Evolutionary conservation across 73 alveolate species (phyloP).

Genomic region (Tetrahymena borealis): DNA sequence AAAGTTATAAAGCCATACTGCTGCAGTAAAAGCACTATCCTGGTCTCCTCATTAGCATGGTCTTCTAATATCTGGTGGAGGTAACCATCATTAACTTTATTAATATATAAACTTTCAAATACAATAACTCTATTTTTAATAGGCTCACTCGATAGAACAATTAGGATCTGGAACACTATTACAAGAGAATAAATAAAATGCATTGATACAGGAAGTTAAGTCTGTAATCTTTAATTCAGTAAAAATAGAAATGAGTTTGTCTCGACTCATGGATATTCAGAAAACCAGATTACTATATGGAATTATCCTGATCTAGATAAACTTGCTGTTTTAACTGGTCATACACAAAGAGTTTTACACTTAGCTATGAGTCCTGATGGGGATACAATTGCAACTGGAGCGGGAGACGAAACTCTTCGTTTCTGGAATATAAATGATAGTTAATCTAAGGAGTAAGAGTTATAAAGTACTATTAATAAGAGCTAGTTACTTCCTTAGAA

Average conservation of each 20-base stretch:
- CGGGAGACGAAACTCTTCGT: conserved; percentile 99
- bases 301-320: conserved; percentile 82
- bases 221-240: conserved; percentile 85
- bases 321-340: conserved; percentile 93
- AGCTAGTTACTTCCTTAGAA: neutral
- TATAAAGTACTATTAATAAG: neutral
- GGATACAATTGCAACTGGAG: conserved; percentile 95
- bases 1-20: conserved; percentile 63
- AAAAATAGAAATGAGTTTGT: conserved; percentile 86
- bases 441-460: neutral
- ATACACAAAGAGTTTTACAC: conserved; percentile 94
- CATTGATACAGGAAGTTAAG: conserved; percentile 90
- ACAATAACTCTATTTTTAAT: no score
- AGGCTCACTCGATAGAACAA: conserved; percentile 84
- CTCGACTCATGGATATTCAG: conserved; percentile 91
- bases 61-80: conserved; percentile 92
- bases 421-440: conserved; percentile 88
- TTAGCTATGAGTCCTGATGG: conserved; percentile 98
- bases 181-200: conserved; percentile 59
- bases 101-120: no score
- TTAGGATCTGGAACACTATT: conserved; percentile 88
- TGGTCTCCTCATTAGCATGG: conserved; percentile 95
- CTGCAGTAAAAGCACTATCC: conserved; percentile 96
- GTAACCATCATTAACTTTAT: no score
- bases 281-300: conserved; percentile 91